Percentiles rank a stretch among this genome's conserved stretches.
Conservation (phyloP, 2,329 filamentous ascomycete species). For the Aquanectria penicillioides region DNA sequence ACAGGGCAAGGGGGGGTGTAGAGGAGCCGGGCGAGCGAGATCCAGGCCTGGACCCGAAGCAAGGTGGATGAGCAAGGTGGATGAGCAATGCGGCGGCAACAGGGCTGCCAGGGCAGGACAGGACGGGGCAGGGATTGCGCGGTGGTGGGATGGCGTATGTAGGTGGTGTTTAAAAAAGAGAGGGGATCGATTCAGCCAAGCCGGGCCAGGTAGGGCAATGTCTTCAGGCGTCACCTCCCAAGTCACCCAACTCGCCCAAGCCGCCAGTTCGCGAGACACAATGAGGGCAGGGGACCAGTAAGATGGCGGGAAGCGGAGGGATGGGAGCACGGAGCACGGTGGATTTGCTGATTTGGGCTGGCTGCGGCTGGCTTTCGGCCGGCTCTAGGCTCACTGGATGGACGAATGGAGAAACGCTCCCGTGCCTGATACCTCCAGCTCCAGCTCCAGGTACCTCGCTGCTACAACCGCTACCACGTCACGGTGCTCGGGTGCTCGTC, state of each 20-base stretch:
- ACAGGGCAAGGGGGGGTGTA: conserved; percentile 9
- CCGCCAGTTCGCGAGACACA: conserved; percentile 9
- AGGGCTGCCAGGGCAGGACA: conserved; percentile 10
- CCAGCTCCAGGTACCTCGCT: not conserved
- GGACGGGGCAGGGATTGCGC: not conserved
- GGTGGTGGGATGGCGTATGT: too few species aligned
- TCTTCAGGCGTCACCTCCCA: conserved; percentile 2
- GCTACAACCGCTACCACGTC: too few species aligned
- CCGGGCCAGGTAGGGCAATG: not conserved
- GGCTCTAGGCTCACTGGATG: not conserved
- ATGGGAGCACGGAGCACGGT: not conserved
- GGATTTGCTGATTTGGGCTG: conserved; percentile 3
- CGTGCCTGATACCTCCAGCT: not conserved
- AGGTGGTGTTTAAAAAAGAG: conserved; percentile 13
- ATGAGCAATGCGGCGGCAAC: not conserved
- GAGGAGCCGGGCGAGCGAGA: conserved; percentile 11
- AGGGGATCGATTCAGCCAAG: conserved; percentile 4
- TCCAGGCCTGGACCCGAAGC: not conserved
- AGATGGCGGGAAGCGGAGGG: not conserved
- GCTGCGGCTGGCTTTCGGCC: not conserved
- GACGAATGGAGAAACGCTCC: conserved; percentile 2
- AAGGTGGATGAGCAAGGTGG: not conserved
- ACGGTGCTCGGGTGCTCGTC: not conserved
- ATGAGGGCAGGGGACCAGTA: not conserved
- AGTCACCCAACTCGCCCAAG: too few species aligned